A percentile compares a stretch with the other conserved stretches of the same genome.
These are phyloP conservation scores for Hura crepitans DNA, from an alignment of 441 rosid genomes.

Conservation along the genomic window DNA sequence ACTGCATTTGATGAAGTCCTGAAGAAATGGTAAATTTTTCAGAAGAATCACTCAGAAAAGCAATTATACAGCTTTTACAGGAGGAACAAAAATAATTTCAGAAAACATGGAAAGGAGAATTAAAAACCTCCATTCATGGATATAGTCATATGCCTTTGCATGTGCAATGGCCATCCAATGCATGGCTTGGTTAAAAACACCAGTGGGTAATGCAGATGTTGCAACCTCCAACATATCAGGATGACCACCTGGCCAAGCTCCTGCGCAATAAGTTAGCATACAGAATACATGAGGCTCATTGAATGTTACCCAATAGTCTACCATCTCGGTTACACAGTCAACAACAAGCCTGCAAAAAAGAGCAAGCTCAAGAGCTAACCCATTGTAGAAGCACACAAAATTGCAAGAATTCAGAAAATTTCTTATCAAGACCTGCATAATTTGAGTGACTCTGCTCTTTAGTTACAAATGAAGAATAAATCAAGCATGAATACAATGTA, in stretches of 20 bases:
- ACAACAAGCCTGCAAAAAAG: constrained; percentile 69
- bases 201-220: constrained; percentile 82
- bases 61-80: neutral
- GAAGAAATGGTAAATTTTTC: constrained; percentile 23
- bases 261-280: constrained; percentile 90
- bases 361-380: constrained; percentile 16
- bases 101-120: neutral
- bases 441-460: neutral
- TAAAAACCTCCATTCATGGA: constrained; percentile 56
- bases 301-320: constrained; percentile 88
- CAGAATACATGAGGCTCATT: constrained; percentile 90
- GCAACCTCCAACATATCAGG: constrained; percentile 91
- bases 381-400: neutral
- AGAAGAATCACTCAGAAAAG: constrained; percentile 8
- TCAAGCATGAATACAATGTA: neutral
- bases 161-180: constrained; percentile 90
- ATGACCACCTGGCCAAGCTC: constrained; percentile 97
- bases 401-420: neutral
- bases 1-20: constrained; percentile 41
- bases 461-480: constrained; percentile 9
- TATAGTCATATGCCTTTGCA: constrained; percentile 74
- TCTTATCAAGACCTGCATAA: neutral
- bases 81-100: neutral
- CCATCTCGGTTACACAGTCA: constrained; percentile 62
- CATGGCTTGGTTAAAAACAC: constrained; percentile 79